Evolutionary conservation across 805 yeast species (phyloP), one percentile per base, ranked within the genome.

Genomic region (Ogataea ganodermae): DNA sequence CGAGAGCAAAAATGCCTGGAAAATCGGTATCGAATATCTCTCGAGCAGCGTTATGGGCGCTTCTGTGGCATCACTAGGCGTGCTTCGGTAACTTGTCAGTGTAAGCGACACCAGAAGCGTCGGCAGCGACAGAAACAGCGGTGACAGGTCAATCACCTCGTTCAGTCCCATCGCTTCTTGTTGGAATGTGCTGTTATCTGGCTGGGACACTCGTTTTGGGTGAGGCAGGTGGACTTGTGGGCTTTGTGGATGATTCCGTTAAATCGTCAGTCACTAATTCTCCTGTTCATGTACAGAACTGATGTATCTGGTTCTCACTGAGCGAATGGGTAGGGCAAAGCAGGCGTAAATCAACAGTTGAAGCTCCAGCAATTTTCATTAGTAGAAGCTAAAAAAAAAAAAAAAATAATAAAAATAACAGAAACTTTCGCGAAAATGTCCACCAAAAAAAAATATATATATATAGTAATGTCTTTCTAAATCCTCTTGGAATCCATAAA

Each of bases 121-220:
- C 12, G 73, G 72, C 8, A 69, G 46, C 1, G 71, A 58, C 36
- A 69, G 42, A 35, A 64, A 64, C 24, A 66, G 43, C 5, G 73
- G 73, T 0, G 70, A 60, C 16, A 61, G 49, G 28, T 65, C 68
- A 7, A 63, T 48, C 20, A 60, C 43, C 43, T 40, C 43, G 35
- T 21, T 28, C 21, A 40, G n/a, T 28, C 43, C 43, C 43, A 40
- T 40, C 26, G 27, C 42, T 24, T 17, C 22, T 21, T 13, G 22
- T 22, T 35, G 36, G 33, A 30, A 13, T 30, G 36, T 20, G 22
- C 36, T 33, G 36, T 33, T 18, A 16, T 12, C 33, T 14, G 33
- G 33, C 33, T 30, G 17, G 6, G 33, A 6, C 33, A 30, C 33
- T 30, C 33, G 17, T 16, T 6, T n/a, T n/a, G 33, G 3, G 33